Base-by-base conservation (phyloP, 2,329 filamentous ascomycete species). In the Alternaria metachromatica region DNA sequence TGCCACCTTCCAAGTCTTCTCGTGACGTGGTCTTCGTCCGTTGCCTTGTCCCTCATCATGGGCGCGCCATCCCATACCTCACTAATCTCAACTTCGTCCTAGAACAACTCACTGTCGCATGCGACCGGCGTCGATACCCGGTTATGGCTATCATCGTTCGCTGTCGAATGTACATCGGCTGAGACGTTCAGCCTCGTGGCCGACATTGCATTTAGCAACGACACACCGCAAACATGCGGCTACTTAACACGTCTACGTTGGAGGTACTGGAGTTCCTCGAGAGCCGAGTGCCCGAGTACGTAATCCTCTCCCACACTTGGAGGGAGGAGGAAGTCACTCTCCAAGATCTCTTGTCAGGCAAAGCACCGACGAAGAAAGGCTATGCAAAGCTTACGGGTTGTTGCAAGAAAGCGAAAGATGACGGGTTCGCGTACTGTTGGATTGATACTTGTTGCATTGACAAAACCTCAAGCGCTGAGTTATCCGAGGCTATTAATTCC, bases 381-480 rank as follows among this genome's bases (percentile, higher is more conserved):
- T 54, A 21, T 11, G 9, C 30, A 2, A 54, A 54, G 15, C 26
- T 54, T 2, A 23, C 26, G 3, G 28, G 50, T 2, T 54, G 50
- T 41, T 54, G 28, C 15, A 37, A 41, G 10, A 54, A n/a, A 25
- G 50, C 50, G 8, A 41, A n/a, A 6, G 18, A 15, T 2, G 50
- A 54, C 37, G 50, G 50, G 2, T 54, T 54, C 3, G 13, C 5
- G 4, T 54, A 54, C 20, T 54, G 30, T 15, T 54, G 50, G 28
- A 41, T 54, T 2, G 20, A 54, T 30, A 54, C 50, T n/a, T 54
- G 50, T 23, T 54, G 50, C 9, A 54, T 54, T 3, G 50, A 41
- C 13, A 54, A 54, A 2, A 54, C 50, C 1, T 41, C 50, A 6
- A 54, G 50, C 13, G 30, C 50, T 18, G 50, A 54, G 15, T 20